Percentiles rank a stretch among this genome's conserved stretches.
phyloP scores from a whole-genome alignment of 495 filamentous ascomycete species.

The Parmelia sp. region DNA sequence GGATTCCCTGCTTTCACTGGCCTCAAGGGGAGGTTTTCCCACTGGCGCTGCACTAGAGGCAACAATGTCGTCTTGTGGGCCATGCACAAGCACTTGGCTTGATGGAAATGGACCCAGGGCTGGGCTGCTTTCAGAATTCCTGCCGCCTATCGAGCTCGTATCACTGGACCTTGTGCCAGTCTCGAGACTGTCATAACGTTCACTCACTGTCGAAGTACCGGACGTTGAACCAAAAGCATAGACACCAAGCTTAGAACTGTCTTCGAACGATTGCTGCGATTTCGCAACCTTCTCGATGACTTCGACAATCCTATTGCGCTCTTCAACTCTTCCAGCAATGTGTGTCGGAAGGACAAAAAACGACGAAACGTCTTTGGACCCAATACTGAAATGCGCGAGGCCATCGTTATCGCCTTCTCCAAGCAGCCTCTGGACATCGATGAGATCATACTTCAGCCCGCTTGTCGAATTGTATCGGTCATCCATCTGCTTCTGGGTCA shows the following conservation, averaged over 20 bases:
- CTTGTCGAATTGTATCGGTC: slow-evolving; percentile 81
- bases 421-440: slow-evolving; percentile 61
- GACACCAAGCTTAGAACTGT: not conserved
- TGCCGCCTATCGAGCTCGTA: slow-evolving; percentile 42
- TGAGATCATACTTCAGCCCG: slow-evolving; percentile 71
- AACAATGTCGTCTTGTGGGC: slow-evolving; percentile 29
- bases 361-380: slow-evolving; percentile 70
- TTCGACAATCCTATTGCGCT: slow-evolving; percentile 60
- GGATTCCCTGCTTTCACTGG: slow-evolving; percentile 20
- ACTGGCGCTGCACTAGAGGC: slow-evolving; percentile 13
- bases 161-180: slow-evolving; percentile 40
- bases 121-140: slow-evolving; percentile 36
- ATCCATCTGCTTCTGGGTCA: slow-evolving; percentile 76
- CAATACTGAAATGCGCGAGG: slow-evolving; percentile 64
- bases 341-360: slow-evolving; percentile 73
- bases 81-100: slow-evolving; percentile 19
- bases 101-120: slow-evolving; percentile 30
- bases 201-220: slow-evolving; percentile 24
- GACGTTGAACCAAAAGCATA: slow-evolving; percentile 14
- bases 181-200: slow-evolving; percentile 46
- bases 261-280: slow-evolving; percentile 37
- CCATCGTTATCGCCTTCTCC: slow-evolving; percentile 65
- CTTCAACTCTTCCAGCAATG: slow-evolving; percentile 73
- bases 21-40: slow-evolving; percentile 19
- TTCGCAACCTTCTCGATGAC: slow-evolving; percentile 66